Evolutionary conservation across 768 basidiomycete genomes (phyloP), one percentile per base, ranked within the genome.

Genomic region (Rhizopogon vinicolor): DNA sequence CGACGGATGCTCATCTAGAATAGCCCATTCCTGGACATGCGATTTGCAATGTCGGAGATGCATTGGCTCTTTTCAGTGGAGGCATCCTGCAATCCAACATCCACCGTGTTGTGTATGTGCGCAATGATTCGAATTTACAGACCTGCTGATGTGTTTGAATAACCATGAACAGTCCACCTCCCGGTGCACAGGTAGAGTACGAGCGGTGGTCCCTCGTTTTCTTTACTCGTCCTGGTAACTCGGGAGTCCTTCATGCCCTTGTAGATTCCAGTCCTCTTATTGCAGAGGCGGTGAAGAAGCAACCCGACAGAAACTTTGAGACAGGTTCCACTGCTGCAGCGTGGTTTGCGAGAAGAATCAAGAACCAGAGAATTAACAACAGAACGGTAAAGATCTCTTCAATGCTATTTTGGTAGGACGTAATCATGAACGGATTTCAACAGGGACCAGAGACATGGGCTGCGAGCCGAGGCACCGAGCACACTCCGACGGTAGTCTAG

Each of bases 161-260:
- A 31, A 13, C 45, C 12, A 13, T 33, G 45, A 18, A 46, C 7
- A 46, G 45, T 0, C 77, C 84, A 13, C 82, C 87, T 0, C 86
- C 87, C 0, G 80, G 82, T 9, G 56, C 66, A 3, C 87, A 90
- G 65, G 70, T 70, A 1, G 64, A 72, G 6, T 66, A 74, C 37
- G 79, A 80, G 33, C 76, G 87, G 12, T 87, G 83, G 80, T 88
- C 86, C 3, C 69, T 87, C 12, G 86, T 85, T 0, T 89, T 80
- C 67, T 87, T 89, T 69, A 82, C 78, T 0, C 75, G 87, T 18
- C 86, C 86, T 0, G 80, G 78, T 7, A 77, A 86, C 62, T 72
- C 74, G 2, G 68, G 77, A 39, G 54, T 75, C 1, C 77, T 87
- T 8, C 76, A 73, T 4, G 77, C 86, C 2, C 68, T 86, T 7